Conservation (phyloP, 768 basidiomycete genomes). For the Termitomyces heimii region DNA sequence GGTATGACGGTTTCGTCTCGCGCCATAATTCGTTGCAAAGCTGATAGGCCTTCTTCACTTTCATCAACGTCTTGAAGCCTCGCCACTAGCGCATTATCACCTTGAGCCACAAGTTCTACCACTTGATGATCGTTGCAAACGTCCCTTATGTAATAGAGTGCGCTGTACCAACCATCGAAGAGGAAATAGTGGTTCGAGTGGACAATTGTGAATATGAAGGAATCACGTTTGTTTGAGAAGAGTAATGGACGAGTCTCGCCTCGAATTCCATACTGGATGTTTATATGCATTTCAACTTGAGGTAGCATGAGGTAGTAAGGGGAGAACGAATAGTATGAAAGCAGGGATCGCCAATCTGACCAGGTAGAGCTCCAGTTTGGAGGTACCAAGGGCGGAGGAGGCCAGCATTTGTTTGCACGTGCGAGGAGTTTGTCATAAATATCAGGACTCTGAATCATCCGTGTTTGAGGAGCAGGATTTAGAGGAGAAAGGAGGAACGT, state of each 20-base stretch:
- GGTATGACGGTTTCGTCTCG: conserved; percentile 27
- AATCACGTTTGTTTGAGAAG: conserved; percentile 16
- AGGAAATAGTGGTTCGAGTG: conserved; percentile 16
- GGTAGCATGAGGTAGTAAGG: conserved; percentile 31
- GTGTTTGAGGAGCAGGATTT: neutral
- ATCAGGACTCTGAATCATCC: neutral
- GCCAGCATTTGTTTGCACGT: conserved; percentile 20
- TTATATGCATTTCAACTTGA: conserved; percentile 29
- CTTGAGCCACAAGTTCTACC: conserved; percentile 9
- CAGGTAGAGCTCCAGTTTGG: conserved; percentile 25
- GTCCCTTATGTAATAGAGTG: conserved; percentile 10
- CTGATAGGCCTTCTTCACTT: conserved; percentile 21
- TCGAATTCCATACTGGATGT: conserved; percentile 22
- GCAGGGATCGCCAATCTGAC: conserved; percentile 21
- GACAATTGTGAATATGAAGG: conserved; percentile 19
- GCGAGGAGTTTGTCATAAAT: conserved; percentile 9
- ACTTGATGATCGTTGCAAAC: conserved; percentile 13
- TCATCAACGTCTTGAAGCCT: conserved; percentile 10
- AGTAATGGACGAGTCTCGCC: conserved; percentile 28
- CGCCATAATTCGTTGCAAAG: conserved; percentile 20
- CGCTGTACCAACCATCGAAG: conserved; percentile 3
- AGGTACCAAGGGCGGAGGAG: conserved; percentile 17
- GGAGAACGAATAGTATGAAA: conserved; percentile 26
- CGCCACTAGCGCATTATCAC: conserved; percentile 6
- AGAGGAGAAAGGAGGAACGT: neutral